Base-by-base conservation (phyloP, 129 eudicot species). In the Rutidosis leptorrhynchoides region DNA sequence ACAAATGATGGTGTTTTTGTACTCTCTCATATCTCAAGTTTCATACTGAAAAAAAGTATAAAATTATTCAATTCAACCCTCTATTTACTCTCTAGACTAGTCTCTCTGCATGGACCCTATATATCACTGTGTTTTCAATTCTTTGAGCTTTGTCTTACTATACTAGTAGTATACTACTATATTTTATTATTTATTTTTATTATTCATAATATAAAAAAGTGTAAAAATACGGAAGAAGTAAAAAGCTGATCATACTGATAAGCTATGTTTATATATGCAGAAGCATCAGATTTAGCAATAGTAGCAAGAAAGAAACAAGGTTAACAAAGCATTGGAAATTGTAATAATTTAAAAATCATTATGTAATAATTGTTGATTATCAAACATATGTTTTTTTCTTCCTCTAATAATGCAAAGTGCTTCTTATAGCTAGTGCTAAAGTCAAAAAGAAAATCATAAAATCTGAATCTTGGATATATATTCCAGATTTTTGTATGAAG, bases 1-100 rank as follows among this genome's bases (percentile, higher is more conserved):
- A 73, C 83, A 81, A 82, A 92, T 92, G 89, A 88, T 92, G 80
- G 83, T 74, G 80, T 86, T 82, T 76, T 78, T 78, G 88, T 83
- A 85, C 86, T 79, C 79, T 74, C 82, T 40, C 72, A 55, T 74
- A 65, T 78, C 75, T 78, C 59, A 70, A 72, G 77, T 64, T 80
- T 77, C 68, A 61, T 82, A 62, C 79, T 49, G 77, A 30, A 61
- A 68, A 63, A 70, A 65, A 75, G 81, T 58, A 84, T 68, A 68
- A 67, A 58, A 67, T 64, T 76, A 75, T 60, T 58, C 68, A 73
- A 77, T 74, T 76, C 73, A 72, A 71, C 72, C 72, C 49, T 67
- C 74, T 12, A 60, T 59, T 28, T 62, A 45, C 54, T 48, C 54
- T 48, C 23, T 49, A 73, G 74, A 76, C 81, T 74, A 78, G 83